Base-by-base conservation (phyloP, 2,329 filamentous ascomycete species). In the Zalaria sp. region DNA sequence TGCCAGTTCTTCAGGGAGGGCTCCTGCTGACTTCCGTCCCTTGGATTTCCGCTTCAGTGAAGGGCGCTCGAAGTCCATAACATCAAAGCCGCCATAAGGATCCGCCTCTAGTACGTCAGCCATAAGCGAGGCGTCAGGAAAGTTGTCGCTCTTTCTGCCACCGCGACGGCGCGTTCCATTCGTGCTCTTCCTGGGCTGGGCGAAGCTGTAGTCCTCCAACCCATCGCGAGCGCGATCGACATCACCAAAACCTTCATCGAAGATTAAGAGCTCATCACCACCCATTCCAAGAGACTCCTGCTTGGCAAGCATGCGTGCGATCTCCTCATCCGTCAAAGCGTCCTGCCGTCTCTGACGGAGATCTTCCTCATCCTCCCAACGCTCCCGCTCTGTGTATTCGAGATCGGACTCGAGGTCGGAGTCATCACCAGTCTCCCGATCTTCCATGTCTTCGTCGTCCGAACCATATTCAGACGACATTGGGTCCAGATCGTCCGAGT, bases 41-140 rank as follows among this genome's bases (percentile, higher is more conserved):
- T 83, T 85, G 49, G 72, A 66, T 53, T 76, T 80, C 47, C 71
- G 76, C 42, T 69, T 73, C 4, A 87, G 58, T 41, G 77, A 85
- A 1, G 79, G 77, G 26, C 79, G 71, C 10, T 83, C 73, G 62
- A 83, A 85, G 53, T 93, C 84, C 80, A 91, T 89, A 36, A 93
- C 67, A 54, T 94, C 86, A 48, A 94, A 80, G 5, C 77, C 82
- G 46, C 81, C 77, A 43, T 79, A 68, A 43, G 73, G 71, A 48
- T 75, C 71, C 47, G 65, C 60, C n/a, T 77, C 72, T 2, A 78
- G 61, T 0, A 69, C 66, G 53, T 77, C 74, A 3, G 72, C 74
- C 50, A 79, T 68, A 10, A 68, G 64, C 37, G 65, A 66, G 4
- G 74, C 75, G 32, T 68, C 66, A 10, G 72, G 70, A 51, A 76